phyloP scores from a whole-genome alignment of 2,329 filamentous ascomycete species.

The Colletotrichum gigasporum region DNA sequence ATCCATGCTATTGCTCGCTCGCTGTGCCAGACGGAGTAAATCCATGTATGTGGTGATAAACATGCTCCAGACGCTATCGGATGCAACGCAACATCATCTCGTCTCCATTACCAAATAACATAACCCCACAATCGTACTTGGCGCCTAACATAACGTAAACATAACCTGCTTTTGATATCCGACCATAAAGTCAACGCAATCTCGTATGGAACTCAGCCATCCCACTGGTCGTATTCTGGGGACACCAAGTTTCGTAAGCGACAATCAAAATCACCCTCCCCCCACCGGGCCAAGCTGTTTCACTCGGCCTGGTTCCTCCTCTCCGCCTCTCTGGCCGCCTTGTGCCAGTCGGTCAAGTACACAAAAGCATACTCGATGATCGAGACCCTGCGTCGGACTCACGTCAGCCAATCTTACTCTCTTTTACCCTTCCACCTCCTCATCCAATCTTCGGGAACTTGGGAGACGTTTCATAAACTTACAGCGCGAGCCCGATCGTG shows the following conservation, averaged over 20 bases:
- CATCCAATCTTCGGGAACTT: not conserved
- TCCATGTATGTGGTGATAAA: not conserved
- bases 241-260: not conserved
- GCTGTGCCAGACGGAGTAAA: not conserved
- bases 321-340: slow-evolving; percentile 62
- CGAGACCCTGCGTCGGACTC: slow-evolving; percentile 53
- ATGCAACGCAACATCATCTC: not conserved
- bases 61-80: not conserved
- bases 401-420: slow-evolving; percentile 18
- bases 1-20: not conserved
- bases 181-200: not conserved
- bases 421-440: not conserved
- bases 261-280: not conserved
- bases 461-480: slow-evolving; percentile 41
- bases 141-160: too few relatives aligned
- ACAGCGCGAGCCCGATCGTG: slow-evolving; percentile 74
- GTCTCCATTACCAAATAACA: not conserved
- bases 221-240: not conserved
- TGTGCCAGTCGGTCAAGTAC: slow-evolving; percentile 62
- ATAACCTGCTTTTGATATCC: not conserved
- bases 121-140: not conserved
- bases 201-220: not conserved
- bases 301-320: slow-evolving; percentile 49
- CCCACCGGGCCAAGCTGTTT: slow-evolving; percentile 48
- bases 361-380: slow-evolving; percentile 64